A percentile compares a stretch with the other conserved stretches of the same genome.
Conservation (phyloP, 345 rosid genomes). For the Acer campestre region DNA sequence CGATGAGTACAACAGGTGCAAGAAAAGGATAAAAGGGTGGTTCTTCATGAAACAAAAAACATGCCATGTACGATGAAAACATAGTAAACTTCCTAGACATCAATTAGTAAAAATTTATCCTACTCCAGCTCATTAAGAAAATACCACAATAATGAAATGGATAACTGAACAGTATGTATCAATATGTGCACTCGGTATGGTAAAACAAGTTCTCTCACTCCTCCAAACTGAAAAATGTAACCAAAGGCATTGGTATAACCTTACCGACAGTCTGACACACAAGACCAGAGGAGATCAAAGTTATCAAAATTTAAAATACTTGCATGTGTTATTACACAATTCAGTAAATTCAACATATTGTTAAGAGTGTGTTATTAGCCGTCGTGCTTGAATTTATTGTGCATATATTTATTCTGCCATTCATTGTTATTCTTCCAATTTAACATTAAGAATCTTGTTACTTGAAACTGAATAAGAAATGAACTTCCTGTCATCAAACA, state of each 20-base stretch:
- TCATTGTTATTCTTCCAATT: background rate
- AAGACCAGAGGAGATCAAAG: background rate
- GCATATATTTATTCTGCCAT: background rate
- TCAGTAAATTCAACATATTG: background rate
- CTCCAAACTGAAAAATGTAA: background rate
- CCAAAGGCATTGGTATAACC: background rate
- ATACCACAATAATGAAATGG: background rate
- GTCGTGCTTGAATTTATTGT: background rate
- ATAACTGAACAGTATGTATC: background rate
- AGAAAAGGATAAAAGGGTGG: background rate
- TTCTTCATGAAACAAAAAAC: slow-evolving; percentile 9
- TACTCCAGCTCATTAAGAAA: background rate
- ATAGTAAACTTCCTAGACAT: background rate
- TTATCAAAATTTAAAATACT: too few relatives aligned
- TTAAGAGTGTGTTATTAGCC: background rate
- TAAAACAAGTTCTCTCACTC: background rate
- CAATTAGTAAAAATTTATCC: background rate
- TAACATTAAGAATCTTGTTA: too few relatives aligned
- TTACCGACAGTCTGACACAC: background rate
- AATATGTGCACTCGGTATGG: background rate
- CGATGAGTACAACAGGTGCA: background rate
- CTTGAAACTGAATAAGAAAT: too few relatives aligned
- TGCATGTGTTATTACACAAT: too few relatives aligned
- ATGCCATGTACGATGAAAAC: background rate
- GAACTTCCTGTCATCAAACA: too few relatives aligned